Evolutionary conservation across 2,329 filamentous ascomycete genomes (phyloP), one percentile per base, ranked within the genome.

Genomic region (Penicillium palitans): DNA sequence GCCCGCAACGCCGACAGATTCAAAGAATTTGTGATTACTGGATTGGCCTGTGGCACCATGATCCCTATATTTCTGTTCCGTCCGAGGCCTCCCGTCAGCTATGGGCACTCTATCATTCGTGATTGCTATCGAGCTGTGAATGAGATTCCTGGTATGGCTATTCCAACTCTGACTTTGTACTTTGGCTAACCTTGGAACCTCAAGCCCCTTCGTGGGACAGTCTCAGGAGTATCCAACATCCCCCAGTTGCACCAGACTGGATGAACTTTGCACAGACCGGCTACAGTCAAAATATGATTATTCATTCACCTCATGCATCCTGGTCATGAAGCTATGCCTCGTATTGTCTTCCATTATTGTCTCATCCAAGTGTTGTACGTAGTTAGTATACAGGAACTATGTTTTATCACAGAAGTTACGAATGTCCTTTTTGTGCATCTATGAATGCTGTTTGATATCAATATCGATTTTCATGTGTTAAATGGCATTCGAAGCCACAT

Each of bases 401-500:
- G 7, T 4, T n/a, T 45, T 13, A 12, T 24, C 19, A 7, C 4
- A 48, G 17, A 33, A 4, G 19, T 24, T n/a, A n/a, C n/a, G 19
- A 17, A n/a, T 1, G 13, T 15, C 19, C 29, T 45, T n/a, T 45
- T 15, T 19, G 17, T n/a, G 9, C 25, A 25, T 19, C 5, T 33
- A 25, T 33, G 19, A 45, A 45, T 42, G 4, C 15, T 35, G 21
- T 48, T 25, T 37, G 31, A n/a, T 37, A 46, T 19, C 2, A 17
- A 53, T 37, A 45, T 37, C 6, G 21, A 27, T 37, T 25, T 31
- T 37, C 17, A 12, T 4, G 40, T 37, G 29, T 33, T n/a, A 29
- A 27, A 29, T 47, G 21, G 7, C 15, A 45, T 10, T 24, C 17
- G 4, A 19, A 61, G 66, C 66, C 61, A 74, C 67, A 7, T 13